Evolutionary conservation across 345 rosid genomes (phyloP).

Genomic region (Trapa bicornis): DNA sequence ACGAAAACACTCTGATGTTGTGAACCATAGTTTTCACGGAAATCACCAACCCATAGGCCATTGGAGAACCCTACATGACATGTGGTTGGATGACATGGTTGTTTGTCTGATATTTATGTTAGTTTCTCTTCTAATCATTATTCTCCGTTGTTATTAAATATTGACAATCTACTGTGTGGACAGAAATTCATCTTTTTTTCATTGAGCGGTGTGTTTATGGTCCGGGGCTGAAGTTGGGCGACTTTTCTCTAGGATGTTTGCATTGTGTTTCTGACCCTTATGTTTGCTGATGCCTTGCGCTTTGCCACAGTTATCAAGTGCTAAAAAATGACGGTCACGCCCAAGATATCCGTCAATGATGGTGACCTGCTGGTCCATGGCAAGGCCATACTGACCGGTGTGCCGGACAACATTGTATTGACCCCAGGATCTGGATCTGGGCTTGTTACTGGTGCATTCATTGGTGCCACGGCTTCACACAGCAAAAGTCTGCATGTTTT

Average conservation of each 20-base stretch:
- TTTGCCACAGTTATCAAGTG: conserved; percentile 10
- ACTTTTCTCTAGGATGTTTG: not conserved
- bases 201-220: too few relatives aligned
- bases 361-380: conserved; percentile 88
- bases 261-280: not conserved
- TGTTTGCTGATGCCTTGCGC: not conserved
- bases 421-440: conserved; percentile 63
- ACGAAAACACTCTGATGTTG: conserved; percentile 2
- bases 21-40: conserved; percentile 5
- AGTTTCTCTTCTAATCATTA: not conserved
- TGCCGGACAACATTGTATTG: conserved; percentile 67
- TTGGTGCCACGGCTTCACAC: conserved; percentile 70
- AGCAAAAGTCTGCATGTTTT: conserved; percentile 91
- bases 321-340: conserved; percentile 69
- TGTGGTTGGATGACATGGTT: not conserved
- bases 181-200: not conserved
- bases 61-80: not conserved
- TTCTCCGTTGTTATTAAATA: too few relatives aligned
- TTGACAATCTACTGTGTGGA: not conserved
- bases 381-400: conserved; percentile 73
- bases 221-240: not conserved
- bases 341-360: conserved; percentile 56
- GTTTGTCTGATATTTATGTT: not conserved
- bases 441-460: conserved; percentile 58
- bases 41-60: conserved; percentile 11